A percentile compares a stretch with the other conserved stretches of the same genome.
Conservation (phyloP, 1,139 yeast genomes). For the Eremothecium sinecaudum region DNA sequence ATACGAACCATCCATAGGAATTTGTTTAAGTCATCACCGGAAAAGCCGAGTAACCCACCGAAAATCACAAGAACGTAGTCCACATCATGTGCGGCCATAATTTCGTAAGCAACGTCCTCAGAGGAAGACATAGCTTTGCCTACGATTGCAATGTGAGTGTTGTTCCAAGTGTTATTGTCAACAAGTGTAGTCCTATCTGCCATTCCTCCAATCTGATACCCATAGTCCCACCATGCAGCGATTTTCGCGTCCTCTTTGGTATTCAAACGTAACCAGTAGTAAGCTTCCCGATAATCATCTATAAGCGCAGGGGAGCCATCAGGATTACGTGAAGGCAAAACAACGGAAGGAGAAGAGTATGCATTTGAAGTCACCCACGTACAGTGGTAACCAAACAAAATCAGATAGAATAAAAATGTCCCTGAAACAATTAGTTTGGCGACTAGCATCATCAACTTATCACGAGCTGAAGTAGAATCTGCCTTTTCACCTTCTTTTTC, state of each 20-base stretch:
- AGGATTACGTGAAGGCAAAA: slow-evolving; percentile 66
- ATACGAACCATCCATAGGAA: slow-evolving; percentile 99
- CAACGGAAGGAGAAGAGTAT: slow-evolving; percentile 96
- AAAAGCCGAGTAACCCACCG: slow-evolving; percentile 88
- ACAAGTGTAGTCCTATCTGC: slow-evolving; percentile 98
- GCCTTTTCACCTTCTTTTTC: slow-evolving; percentile 1
- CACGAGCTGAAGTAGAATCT: slow-evolving; percentile 3
- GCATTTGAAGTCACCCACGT: slow-evolving; percentile 97
- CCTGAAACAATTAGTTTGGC: slow-evolving; percentile 56
- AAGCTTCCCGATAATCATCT: slow-evolving; percentile 98
- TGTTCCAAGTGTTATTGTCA: slow-evolving; percentile 98
- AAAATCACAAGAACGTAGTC: slow-evolving; percentile 89
- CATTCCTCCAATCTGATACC: slow-evolving; percentile 99
- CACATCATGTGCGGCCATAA: slow-evolving; percentile 84
- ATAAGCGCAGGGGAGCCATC: slow-evolving; percentile 82
- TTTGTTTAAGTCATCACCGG: slow-evolving; percentile 96
- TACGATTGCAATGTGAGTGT: slow-evolving; percentile 98
- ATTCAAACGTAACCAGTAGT: slow-evolving; percentile 98
- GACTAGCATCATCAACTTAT: slow-evolving; percentile 34
- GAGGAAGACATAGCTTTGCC: slow-evolving; percentile 94
- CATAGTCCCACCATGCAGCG: slow-evolving; percentile 99
- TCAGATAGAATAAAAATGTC: slow-evolving; percentile 68
- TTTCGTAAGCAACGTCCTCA: slow-evolving; percentile 82
- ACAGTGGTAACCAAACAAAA: slow-evolving; percentile 84
- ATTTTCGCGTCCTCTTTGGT: slow-evolving; percentile 92